Evolutionary conservation across 2,329 filamentous ascomycete genomes (phyloP).

Genomic region (Trichoderma aggressivum): DNA sequence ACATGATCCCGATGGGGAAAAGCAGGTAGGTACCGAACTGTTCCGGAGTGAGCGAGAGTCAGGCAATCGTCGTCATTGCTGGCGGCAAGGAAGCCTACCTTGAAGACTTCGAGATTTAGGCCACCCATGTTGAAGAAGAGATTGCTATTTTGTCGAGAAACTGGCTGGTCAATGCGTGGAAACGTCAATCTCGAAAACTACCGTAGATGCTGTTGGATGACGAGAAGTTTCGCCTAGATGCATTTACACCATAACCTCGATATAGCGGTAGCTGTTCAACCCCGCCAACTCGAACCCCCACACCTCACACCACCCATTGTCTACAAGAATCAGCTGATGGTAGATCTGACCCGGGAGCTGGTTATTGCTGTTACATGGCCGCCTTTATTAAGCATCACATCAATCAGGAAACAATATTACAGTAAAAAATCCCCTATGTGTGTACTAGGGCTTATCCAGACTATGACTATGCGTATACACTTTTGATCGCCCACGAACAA

Average conservation of each 20-base stretch:
- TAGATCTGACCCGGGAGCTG: not conserved
- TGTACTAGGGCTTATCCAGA: not conserved
- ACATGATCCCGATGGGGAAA: constrained; percentile 99
- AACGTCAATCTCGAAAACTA: not conserved
- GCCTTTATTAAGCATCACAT: not conserved
- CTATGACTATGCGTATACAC: constrained; percentile 9
- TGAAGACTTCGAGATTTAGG: constrained; percentile 91
- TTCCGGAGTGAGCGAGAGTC: not conserved
- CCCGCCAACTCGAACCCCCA: not conserved
- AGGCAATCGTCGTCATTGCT: not conserved
- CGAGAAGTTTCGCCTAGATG: not conserved
- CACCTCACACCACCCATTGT: constrained; percentile 7
- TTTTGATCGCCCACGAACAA: constrained; percentile 5
- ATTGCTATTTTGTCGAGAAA: not conserved
- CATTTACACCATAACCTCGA: constrained; percentile 22
- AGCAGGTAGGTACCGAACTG: constrained; percentile 98
- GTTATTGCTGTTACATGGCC: not conserved
- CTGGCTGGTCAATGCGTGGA: not conserved
- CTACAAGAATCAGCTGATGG: not conserved
- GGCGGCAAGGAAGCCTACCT: constrained; percentile 54
- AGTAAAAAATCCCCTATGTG: not conserved
- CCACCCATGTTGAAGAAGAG: constrained; percentile 59
- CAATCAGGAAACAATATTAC: not conserved
- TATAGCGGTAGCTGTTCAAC: constrained; percentile 21
- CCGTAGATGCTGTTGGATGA: not conserved